A percentile compares a stretch with the other conserved stretches of the same genome.
Conservation (phyloP, 108 stramenopile genomes). For the Skeletonema grethae region DNA sequence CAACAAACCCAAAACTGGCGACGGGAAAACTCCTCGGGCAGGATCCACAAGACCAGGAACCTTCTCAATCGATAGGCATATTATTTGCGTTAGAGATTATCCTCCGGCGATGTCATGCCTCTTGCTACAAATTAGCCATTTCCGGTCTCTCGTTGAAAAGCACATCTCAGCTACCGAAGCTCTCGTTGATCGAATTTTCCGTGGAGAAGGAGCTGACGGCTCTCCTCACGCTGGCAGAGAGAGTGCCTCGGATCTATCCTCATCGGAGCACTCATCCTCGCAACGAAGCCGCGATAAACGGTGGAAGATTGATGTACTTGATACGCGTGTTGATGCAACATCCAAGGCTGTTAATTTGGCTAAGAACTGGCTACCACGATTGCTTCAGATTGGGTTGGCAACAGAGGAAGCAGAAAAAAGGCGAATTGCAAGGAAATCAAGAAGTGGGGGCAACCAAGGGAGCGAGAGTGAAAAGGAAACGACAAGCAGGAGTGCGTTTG, state of each 20-base stretch:
- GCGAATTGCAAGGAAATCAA: conserved; percentile 55
- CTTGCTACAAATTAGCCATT: conserved; percentile 79
- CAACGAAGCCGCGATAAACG: conserved; percentile 61
- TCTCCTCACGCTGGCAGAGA: conserved; percentile 3
- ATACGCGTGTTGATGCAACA: conserved; percentile 75
- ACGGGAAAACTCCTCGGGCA: conserved; percentile 31
- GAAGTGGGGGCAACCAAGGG: conserved; percentile 7
- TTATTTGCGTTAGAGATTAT: conserved; percentile 75
- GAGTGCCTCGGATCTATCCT: not conserved
- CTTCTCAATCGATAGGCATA: conserved; percentile 64
- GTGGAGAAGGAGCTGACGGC: conserved; percentile 60
- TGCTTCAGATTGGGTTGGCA: conserved; percentile 75
- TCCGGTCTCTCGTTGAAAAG: conserved; percentile 65
- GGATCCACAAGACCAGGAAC: conserved; percentile 41
- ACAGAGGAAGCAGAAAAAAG: conserved; percentile 86
- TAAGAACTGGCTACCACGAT: conserved; percentile 76
- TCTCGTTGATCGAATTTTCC: conserved; percentile 57
- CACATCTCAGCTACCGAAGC: conserved; percentile 62
- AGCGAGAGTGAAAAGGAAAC: conserved; percentile 14
- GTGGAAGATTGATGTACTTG: conserved; percentile 89
- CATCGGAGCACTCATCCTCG: conserved; percentile 30
- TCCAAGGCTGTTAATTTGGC: conserved; percentile 67
- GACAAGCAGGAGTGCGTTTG: conserved; percentile 55
- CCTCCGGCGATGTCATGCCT: conserved; percentile 82
- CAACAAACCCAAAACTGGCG: conserved; percentile 8